Conservation (phyloP, 2,329 filamentous ascomycete species). For the Exserohilum rostratum region DNA sequence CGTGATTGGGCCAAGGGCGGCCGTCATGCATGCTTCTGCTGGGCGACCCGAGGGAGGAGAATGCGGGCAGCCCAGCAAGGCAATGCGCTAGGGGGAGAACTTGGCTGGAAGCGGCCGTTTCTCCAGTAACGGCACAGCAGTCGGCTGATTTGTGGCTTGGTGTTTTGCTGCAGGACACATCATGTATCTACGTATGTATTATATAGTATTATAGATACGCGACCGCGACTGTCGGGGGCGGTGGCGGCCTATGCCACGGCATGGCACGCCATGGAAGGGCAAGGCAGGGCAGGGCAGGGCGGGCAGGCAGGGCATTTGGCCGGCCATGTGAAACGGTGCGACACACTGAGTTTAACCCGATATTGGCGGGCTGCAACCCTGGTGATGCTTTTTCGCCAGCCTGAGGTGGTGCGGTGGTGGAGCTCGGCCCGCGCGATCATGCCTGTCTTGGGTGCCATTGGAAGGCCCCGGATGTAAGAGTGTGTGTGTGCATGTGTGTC, state of each 20-base stretch:
- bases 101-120: constrained; percentile 10
- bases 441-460: constrained; percentile 14
- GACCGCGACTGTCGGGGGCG: too few relatives aligned
- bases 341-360: constrained; percentile 10
- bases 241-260: too few relatives aligned
- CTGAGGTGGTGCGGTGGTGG: constrained; percentile 24
- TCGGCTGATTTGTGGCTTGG: not conserved
- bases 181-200: too few relatives aligned
- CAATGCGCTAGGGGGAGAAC: constrained; percentile 10
- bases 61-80: constrained; percentile 8
- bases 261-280: too few relatives aligned
- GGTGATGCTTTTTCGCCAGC: constrained; percentile 13
- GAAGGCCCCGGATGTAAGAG: constrained; percentile 14
- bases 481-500: too few relatives aligned
- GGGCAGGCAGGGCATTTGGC: not conserved
- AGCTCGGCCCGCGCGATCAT: constrained; percentile 33
- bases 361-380: constrained; percentile 22
- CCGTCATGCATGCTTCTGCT: constrained; percentile 5
- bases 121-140: constrained; percentile 15
- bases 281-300: too few relatives aligned
- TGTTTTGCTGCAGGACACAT: not conserved
- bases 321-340: constrained; percentile 23
- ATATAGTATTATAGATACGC: too few relatives aligned
- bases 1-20: constrained; percentile 7
- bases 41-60: constrained; percentile 14